Evolutionary conservation across 2,329 filamentous ascomycete genomes (phyloP).

Genomic region (Dactylella cylindrospora): DNA sequence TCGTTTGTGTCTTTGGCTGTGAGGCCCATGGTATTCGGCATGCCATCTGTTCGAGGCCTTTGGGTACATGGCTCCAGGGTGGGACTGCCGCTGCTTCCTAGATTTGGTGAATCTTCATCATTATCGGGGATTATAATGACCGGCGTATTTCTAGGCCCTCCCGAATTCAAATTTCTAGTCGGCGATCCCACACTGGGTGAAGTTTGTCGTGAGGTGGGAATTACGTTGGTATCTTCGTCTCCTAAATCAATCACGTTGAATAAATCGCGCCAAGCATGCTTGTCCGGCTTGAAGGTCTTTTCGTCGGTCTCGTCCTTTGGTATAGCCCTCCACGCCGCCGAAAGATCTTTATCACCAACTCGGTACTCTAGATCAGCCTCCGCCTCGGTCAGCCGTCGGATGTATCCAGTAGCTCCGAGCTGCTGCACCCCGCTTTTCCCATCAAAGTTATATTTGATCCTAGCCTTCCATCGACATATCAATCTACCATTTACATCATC

Average conservation of each 20-base stretch:
- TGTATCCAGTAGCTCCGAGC: constrained; percentile 45
- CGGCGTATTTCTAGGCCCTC: background rate
- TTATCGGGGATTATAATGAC: too few species aligned
- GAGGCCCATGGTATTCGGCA: too few species aligned
- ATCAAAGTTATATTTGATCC: constrained; percentile 49
- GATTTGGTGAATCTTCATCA: too few species aligned
- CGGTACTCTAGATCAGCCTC: constrained; percentile 49
- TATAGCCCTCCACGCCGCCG: constrained; percentile 45
- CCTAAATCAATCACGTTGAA: too few species aligned
- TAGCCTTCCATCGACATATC: constrained; percentile 52
- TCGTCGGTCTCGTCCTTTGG: constrained; percentile 4
- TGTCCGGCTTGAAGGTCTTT: background rate
- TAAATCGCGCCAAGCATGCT: too few species aligned
- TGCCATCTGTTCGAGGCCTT: too few species aligned
- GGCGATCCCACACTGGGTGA: too few species aligned
- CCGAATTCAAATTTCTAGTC: background rate
- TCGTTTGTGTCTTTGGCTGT: too few species aligned
- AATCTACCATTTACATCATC: constrained; percentile 51
- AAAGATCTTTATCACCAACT: constrained; percentile 47
- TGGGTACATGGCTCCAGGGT: too few species aligned
- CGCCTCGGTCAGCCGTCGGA: constrained; percentile 47
- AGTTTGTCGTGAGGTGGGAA: too few species aligned
- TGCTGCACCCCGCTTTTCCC: constrained; percentile 45
- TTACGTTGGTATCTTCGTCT: too few species aligned
- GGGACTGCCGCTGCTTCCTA: too few species aligned